A percentile compares a stretch with the other conserved stretches of the same genome.
Conservation (phyloP, 306 rosid genomes). For the Amphicarpaea edgeworthii region DNA sequence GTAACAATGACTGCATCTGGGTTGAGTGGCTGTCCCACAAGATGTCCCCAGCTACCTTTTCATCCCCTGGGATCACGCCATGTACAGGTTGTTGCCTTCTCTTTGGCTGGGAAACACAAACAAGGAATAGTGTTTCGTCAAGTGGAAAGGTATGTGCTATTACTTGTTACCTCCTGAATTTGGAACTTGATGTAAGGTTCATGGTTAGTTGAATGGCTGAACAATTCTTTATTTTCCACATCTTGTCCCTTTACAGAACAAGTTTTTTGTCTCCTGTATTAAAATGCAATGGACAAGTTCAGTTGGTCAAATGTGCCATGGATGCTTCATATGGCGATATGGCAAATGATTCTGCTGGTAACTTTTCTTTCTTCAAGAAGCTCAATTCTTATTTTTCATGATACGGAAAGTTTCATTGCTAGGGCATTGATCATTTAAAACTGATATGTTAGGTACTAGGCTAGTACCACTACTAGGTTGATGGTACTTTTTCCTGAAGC, state of each 20-base stretch:
- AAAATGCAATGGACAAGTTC: constrained; percentile 45
- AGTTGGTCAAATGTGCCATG: constrained; percentile 68
- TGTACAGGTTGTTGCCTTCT: constrained; percentile 42
- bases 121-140: constrained; percentile 45
- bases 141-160: constrained; percentile 61
- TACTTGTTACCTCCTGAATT: constrained; percentile 19
- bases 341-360: constrained; percentile 73
- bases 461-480: too few species aligned
- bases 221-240: constrained; percentile 15
- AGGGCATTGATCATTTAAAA: constrained; percentile 25
- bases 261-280: constrained; percentile 46
- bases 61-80: constrained; percentile 39
- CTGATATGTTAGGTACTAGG: not conserved
- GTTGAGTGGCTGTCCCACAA: constrained; percentile 65
- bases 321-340: constrained; percentile 87
- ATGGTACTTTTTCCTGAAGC: not conserved
- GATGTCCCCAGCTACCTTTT: constrained; percentile 60
- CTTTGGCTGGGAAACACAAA: constrained; percentile 43
- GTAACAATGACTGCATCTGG: constrained; percentile 67
- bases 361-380: constrained; percentile 41
- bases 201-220: constrained; percentile 14
- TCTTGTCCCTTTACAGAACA: constrained; percentile 36
- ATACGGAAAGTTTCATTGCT: constrained; percentile 13
- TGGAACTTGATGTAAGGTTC: constrained; percentile 27
- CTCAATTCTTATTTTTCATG: constrained; percentile 9